These are phyloP conservation scores for Trametes gibbosa DNA, from an alignment of 768 basidiomycete species.

Conservation along the genomic window DNA sequence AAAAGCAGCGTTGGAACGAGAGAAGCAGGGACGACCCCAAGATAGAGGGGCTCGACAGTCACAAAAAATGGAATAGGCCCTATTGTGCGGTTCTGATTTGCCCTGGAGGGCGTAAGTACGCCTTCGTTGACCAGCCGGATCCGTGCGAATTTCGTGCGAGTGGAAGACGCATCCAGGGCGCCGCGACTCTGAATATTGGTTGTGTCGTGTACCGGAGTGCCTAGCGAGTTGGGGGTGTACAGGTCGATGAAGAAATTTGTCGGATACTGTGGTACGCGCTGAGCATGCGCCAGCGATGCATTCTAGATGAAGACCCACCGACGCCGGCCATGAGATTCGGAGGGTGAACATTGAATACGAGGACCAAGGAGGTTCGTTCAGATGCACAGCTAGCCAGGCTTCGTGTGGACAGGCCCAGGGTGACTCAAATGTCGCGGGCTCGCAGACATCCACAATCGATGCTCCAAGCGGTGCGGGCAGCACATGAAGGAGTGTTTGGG, in stretches of 20 bases:
- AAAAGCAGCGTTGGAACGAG: slow-evolving; percentile 36
- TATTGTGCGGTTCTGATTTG: neutral
- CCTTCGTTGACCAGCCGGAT: slow-evolving; percentile 54
- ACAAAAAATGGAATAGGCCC: slow-evolving; percentile 49
- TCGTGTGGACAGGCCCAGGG: slow-evolving; percentile 26
- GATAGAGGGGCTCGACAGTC: slow-evolving; percentile 54
- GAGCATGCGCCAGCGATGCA: neutral
- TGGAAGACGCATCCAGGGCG: slow-evolving; percentile 12
- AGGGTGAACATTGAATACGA: slow-evolving; percentile 31
- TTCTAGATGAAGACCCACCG: slow-evolving; percentile 23
- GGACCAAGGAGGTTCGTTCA: slow-evolving; percentile 28
- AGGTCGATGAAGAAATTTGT: slow-evolving; percentile 42
- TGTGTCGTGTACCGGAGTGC: slow-evolving; percentile 13
- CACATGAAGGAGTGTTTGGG: slow-evolving; percentile 38
- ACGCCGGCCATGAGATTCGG: slow-evolving; percentile 36
- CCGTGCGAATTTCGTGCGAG: slow-evolving; percentile 53
- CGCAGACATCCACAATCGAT: slow-evolving; percentile 37
- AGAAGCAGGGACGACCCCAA: slow-evolving; percentile 58
- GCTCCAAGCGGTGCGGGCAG: slow-evolving; percentile 43
- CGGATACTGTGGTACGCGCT: slow-evolving; percentile 35
- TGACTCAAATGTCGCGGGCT: slow-evolving; percentile 1
- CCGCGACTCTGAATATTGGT: neutral
- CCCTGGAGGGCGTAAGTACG: slow-evolving; percentile 41
- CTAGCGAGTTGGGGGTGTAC: slow-evolving; percentile 35
- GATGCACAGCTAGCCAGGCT: slow-evolving; percentile 30